phyloP scores from a whole-genome alignment of 345 rosid genomes.

The Bruguiera parviflora region DNA sequence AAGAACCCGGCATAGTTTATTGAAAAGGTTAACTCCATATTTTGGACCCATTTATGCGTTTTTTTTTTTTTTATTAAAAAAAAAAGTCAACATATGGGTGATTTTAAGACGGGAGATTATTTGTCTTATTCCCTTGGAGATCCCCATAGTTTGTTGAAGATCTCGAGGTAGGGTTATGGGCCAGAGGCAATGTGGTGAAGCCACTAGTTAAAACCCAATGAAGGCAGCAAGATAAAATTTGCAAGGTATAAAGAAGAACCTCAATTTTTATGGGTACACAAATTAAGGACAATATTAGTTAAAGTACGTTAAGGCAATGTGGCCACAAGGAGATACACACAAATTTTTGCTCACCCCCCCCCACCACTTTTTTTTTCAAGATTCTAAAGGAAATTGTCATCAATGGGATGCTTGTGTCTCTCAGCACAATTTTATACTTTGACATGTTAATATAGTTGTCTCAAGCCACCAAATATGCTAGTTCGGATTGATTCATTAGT shows the following conservation, averaged over 20 bases:
- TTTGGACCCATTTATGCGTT: too few relatives aligned
- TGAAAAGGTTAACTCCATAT: too few relatives aligned
- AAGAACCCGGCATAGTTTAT: too few relatives aligned
- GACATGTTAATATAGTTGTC: too few relatives aligned
- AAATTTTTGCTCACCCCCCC: too few relatives aligned
- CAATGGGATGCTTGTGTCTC: too few relatives aligned
- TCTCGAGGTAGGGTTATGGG: constrained; percentile 24
- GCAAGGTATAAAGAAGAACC: background rate
- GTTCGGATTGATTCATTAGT: too few relatives aligned
- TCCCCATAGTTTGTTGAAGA: constrained; percentile 30
- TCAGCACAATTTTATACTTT: too few relatives aligned
- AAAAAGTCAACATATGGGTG: constrained; percentile 1
- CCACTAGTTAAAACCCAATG: background rate
- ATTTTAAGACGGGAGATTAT: constrained; percentile 7
- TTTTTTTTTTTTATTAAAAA: too few relatives aligned
- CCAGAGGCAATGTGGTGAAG: constrained; percentile 5
- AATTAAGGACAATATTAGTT: background rate
- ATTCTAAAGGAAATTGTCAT: too few relatives aligned
- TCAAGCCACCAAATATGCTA: too few relatives aligned
- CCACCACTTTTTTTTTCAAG: too few relatives aligned
- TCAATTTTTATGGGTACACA: background rate
- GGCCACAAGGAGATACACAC: background rate
- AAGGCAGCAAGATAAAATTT: background rate
- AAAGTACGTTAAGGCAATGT: background rate
- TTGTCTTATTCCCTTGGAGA: constrained; percentile 22